Evolutionary conservation across 2,329 filamentous ascomycete genomes (phyloP), one percentile per base, ranked within the genome.

Genomic region (Fusarium sp.): DNA sequence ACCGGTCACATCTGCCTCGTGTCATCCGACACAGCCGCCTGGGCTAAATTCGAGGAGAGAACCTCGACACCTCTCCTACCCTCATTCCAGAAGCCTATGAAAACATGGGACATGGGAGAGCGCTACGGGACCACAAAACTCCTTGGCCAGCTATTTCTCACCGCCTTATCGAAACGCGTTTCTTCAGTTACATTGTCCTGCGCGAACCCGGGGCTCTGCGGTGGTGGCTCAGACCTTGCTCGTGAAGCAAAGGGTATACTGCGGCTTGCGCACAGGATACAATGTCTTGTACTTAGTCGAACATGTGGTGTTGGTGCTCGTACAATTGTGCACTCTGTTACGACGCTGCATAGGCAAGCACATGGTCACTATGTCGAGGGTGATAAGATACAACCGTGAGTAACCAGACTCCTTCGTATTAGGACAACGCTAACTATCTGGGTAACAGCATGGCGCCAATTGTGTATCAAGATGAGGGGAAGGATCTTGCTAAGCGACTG

Each of bases 321-420:
- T 16, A 31, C 52, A 41, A 23, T 56, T 12, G 52, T 56, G 7
- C 37, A 56, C n/a, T 29, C 38, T 8, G 38, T 23, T 10, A 31
- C 38, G 1, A 31, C 27, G 12, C 25, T 42, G 3, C 25, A 38
- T 8, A 18, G 7, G 9, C 3, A 44, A 11, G 16, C 21, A 8
- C 52, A 56, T 11, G 27, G 52, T 5, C 52, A 56, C 16, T 56
- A 56, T 6, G 1, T 56, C 6, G 52, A 56, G 21, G 38, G 37
- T 5, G 21, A 21, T 6, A 42, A 33, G 16, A 19, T 42, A 2
- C 38, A 42, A 4, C 52, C 52, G 52, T 56, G 6, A 33, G 52
- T 33, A 2, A 16, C 6, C 6, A 2, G 0, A 10, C 15, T 10
- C n/a, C n/a, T 1, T 4, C 16, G 19, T 29, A 5, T 15, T 27